A percentile compares a stretch with the other conserved stretches of the same genome.
phyloP scores from a whole-genome alignment of 2,329 filamentous ascomycete genomes.

The Pyricularia grisea region DNA sequence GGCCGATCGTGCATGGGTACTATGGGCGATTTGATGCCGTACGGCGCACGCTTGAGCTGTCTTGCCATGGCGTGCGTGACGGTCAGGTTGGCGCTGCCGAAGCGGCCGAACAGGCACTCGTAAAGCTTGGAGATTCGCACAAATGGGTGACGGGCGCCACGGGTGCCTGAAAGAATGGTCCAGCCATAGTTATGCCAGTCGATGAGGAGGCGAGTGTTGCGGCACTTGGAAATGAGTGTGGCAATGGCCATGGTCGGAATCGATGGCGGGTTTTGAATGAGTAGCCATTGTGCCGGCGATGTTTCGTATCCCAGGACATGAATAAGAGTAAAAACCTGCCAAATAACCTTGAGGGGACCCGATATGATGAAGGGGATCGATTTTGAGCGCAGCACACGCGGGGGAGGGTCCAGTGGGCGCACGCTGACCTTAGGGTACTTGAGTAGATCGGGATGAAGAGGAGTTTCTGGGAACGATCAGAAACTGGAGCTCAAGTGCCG shows the following conservation, averaged over 20 bases:
- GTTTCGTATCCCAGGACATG: conserved; percentile 64
- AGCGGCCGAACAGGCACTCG: conserved; percentile 61
- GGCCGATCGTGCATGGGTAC: conserved; percentile 80
- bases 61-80: conserved; percentile 84
- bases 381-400: conserved; percentile 55
- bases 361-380: conserved; percentile 67
- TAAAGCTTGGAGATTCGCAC: conserved; percentile 70
- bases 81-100: conserved; percentile 67
- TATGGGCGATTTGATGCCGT: conserved; percentile 54
- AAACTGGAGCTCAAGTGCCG: neutral
- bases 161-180: conserved; percentile 67
- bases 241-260: conserved; percentile 82
- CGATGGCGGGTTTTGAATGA: conserved; percentile 82
- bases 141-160: conserved; percentile 56
- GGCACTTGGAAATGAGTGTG: conserved; percentile 60
- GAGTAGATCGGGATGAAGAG: conserved; percentile 68
- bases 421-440: conserved; percentile 61
- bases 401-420: conserved; percentile 59
- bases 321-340: conserved; percentile 68
- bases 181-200: conserved; percentile 99
- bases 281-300: conserved; percentile 70
- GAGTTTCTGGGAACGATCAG: conserved; percentile 49
- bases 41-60: conserved; percentile 55
- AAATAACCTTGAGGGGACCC: conserved; percentile 77
- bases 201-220: conserved; percentile 74